Conservation (phyloP, 73 alveolate species). For the Tetrahymena elliotti region DNA sequence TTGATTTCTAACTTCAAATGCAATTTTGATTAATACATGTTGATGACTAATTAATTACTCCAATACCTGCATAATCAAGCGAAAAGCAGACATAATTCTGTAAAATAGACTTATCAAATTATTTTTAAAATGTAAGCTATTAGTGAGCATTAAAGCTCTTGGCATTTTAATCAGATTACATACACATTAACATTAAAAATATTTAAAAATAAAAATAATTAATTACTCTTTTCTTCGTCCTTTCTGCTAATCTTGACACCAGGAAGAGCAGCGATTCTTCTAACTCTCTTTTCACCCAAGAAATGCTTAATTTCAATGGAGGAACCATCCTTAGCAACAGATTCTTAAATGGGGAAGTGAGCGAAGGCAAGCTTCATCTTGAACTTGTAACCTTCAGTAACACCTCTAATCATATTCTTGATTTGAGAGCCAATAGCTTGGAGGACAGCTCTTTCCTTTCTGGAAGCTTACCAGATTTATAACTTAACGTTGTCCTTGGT, state of each 20-base stretch:
- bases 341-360: conserved; percentile 88
- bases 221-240: conserved; percentile 29
- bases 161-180: neutral
- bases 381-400: conserved; percentile 71
- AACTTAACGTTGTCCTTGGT: neutral
- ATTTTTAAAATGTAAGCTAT: neutral
- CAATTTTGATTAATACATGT: neutral
- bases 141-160: neutral
- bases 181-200: neutral
- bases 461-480: conserved; percentile 11
- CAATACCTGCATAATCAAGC: neutral
- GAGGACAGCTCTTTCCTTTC: conserved; percentile 27
- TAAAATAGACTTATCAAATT: neutral
- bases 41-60: neutral
- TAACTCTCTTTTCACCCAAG: conserved; percentile 85
- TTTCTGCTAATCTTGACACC: conserved; percentile 71
- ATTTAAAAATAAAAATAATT: neutral
- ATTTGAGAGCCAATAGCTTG: conserved; percentile 31
- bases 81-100: neutral
- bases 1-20: neutral
- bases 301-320: conserved; percentile 82
- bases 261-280: conserved; percentile 70
- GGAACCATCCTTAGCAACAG: conserved; percentile 60
- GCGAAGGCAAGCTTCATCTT: conserved; percentile 92
- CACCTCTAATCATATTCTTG: conserved; percentile 69